phyloP scores from a whole-genome alignment of 257 asterid species.

The Solanum megistacrolobum region DNA sequence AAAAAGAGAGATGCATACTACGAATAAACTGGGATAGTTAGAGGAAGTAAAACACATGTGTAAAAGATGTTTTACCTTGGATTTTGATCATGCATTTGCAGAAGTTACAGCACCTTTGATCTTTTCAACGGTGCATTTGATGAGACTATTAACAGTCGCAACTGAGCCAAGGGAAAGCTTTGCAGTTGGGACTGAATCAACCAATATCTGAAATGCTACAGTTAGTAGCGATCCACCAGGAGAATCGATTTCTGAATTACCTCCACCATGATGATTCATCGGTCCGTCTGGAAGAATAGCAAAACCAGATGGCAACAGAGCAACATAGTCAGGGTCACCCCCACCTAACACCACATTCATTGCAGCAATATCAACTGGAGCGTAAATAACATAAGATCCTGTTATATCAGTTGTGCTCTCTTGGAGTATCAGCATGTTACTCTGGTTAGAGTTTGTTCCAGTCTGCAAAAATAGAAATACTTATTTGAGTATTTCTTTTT shows the following conservation, averaged over 20 bases:
- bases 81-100: conserved; percentile 22
- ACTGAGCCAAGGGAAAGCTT: conserved; percentile 71
- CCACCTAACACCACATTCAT: conserved; percentile 90
- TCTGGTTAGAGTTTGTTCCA: conserved; percentile 71
- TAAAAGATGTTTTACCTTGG: conserved; percentile 5
- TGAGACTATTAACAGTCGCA: conserved; percentile 70
- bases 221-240: conserved; percentile 59
- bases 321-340: conserved; percentile 95
- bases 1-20: neutral
- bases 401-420: conserved; percentile 78
- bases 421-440: conserved; percentile 90
- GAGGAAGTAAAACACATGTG: neutral
- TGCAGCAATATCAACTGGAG: conserved; percentile 84
- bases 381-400: conserved; percentile 82
- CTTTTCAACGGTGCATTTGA: conserved; percentile 74
- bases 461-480: conserved; percentile 17
- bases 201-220: conserved; percentile 71
- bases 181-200: conserved; percentile 72
- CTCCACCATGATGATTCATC: conserved; percentile 1
- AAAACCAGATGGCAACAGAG: conserved; percentile 88
- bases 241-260: conserved; percentile 28
- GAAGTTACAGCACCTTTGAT: conserved; percentile 54
- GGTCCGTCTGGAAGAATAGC: conserved; percentile 93
- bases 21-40: neutral
- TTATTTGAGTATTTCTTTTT: neutral